Percentiles rank a stretch among this genome's conserved stretches.
Conservation (phyloP, 495 filamentous ascomycete species). For the Aspergillus sparsus region DNA sequence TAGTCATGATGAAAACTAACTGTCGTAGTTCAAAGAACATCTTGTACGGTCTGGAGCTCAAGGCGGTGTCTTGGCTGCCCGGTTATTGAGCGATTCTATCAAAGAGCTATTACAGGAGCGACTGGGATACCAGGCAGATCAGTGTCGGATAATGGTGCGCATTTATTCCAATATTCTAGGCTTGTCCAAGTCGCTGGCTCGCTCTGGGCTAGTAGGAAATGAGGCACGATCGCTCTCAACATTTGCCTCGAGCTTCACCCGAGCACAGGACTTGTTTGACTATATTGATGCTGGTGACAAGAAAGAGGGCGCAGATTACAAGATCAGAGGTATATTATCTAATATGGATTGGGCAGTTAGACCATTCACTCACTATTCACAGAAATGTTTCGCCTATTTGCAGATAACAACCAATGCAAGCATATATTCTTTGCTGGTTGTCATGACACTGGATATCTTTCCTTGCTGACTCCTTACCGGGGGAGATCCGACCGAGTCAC, state of each 20-base stretch:
- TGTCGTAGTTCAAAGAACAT: conserved; percentile 53
- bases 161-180: conserved; percentile 60
- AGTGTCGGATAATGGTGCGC: conserved; percentile 61
- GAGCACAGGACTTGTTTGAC: conserved; percentile 59
- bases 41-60: conserved; percentile 52
- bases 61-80: conserved; percentile 60
- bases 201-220: conserved; percentile 47
- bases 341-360: neutral
- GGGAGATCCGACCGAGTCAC: conserved; percentile 51
- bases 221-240: conserved; percentile 55
- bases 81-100: conserved; percentile 52
- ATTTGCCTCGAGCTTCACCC: conserved; percentile 60
- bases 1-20: neutral
- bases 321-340: conserved; percentile 52
- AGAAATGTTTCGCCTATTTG: conserved; percentile 61
- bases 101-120: conserved; percentile 46
- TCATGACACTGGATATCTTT: conserved; percentile 61
- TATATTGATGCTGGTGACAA: conserved; percentile 63
- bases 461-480: conserved; percentile 54
- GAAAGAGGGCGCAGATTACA: conserved; percentile 61
- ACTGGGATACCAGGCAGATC: conserved; percentile 48
- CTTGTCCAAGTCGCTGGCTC: conserved; percentile 52
- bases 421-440: conserved; percentile 67
- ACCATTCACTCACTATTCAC: neutral
- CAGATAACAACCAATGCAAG: conserved; percentile 62